Conservation (phyloP, 352 stramenopile species). For the Bremia lactucae region DNA sequence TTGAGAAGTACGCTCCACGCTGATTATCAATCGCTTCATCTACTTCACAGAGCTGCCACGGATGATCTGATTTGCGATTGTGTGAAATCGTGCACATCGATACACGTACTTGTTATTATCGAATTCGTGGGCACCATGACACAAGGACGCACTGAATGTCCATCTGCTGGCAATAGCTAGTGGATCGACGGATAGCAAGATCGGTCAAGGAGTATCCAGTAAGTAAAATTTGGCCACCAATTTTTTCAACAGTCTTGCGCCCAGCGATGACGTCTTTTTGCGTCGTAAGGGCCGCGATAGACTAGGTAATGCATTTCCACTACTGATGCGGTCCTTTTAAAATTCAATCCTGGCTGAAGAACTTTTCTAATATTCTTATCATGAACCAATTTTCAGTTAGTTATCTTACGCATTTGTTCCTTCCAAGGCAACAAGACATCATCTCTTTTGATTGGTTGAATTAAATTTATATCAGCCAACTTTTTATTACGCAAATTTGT, state of each 20-base stretch:
- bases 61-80: background rate
- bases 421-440: no score
- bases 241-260: slow-evolving; percentile 1
- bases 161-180: slow-evolving; percentile 65
- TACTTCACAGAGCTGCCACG: background rate
- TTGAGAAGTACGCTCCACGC: background rate
- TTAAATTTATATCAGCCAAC: no score
- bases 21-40: background rate
- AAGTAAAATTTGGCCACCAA: background rate
- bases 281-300: slow-evolving; percentile 1
- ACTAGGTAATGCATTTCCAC: slow-evolving; percentile 1
- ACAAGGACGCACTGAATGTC: slow-evolving; percentile 43
- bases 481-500: no score
- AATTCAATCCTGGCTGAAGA: no score
- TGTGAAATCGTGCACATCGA: background rate
- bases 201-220: slow-evolving; percentile 31
- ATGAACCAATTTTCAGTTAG: no score
- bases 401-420: no score
- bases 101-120: slow-evolving; percentile 7
- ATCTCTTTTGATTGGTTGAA: no score
- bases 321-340: no score
- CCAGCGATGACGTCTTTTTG: slow-evolving; percentile 2
- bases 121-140: slow-evolving; percentile 23
- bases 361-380: no score
- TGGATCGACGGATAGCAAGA: slow-evolving; percentile 35